Evolutionary conservation across 257 asterid genomes (phyloP).

Genomic region (Linderniella brevidens): DNA sequence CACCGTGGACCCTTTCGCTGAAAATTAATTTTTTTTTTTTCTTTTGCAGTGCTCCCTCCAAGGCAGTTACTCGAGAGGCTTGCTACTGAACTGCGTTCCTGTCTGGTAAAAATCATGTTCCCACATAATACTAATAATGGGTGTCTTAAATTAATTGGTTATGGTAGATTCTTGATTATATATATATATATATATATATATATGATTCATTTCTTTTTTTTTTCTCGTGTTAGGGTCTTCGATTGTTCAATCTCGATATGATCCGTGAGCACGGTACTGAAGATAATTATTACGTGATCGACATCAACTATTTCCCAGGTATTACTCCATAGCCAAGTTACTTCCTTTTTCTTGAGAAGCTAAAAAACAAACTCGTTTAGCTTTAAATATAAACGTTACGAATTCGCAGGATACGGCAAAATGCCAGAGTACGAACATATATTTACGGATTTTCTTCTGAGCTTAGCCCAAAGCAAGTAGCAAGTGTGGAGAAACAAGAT

Average conservation of each 20-base stretch:
- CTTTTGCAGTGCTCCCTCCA: slow-evolving; percentile 79
- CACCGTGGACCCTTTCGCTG: neutral
- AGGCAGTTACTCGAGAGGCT: slow-evolving; percentile 75
- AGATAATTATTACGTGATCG: slow-evolving; percentile 72
- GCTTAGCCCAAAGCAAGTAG: slow-evolving; percentile 38
- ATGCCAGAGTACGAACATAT: slow-evolving; percentile 81
- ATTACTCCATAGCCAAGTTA: neutral
- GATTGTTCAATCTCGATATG: slow-evolving; percentile 78
- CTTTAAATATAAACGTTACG: neutral
- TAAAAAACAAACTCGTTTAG: neutral
- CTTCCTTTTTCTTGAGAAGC: neutral
- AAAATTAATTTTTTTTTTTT: neutral
- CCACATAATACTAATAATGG: no score
- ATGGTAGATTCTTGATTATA: neutral
- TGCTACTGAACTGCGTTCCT: slow-evolving; percentile 61
- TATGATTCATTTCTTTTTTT: neutral
- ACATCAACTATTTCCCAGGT: slow-evolving; percentile 96
- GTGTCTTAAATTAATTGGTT: no score
- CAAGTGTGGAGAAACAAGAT: no score
- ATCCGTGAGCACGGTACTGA: slow-evolving; percentile 78
- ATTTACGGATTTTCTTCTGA: slow-evolving; percentile 72
- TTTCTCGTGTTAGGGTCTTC: slow-evolving; percentile 52
- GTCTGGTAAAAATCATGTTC: slow-evolving; percentile 33
- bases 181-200: neutral
- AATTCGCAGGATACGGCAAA: slow-evolving; percentile 58